Base-by-base conservation (phyloP, 129 eudicot genomes). In the Flaveria linearis region DNA sequence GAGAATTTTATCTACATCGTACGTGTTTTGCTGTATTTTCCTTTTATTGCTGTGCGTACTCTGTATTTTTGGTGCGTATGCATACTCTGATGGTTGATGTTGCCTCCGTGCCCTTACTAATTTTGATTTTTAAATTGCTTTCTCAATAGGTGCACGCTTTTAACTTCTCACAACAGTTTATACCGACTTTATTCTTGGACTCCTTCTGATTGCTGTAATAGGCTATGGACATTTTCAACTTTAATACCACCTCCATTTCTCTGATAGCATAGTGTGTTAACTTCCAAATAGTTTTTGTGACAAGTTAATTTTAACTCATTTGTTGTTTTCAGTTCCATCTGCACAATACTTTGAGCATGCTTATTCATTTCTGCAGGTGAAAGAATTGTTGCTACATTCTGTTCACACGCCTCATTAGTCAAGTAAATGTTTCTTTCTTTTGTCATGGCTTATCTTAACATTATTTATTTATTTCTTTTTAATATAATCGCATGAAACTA, bases 341-440 rank as follows among this genome's bases (percentile, higher is more conserved):
- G 86, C 77, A 86, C 98, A 75, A 87, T 90, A 47, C 74, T 88
- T 74, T 85, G 95, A 43, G 87, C 92, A 33, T 92, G 98, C 96
- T 70, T 92, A 77, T 90, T 90, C 80, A 79, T 84, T 77, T 86
- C 94, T 62, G 92, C 98, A 41, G 90, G 95, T 71, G 98, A 90
- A 83, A 90, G 90, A 83, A 90, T 88, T 64, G 96, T 90, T 77
- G 95, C 92, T 62, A 78, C 95, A 1, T 78, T 92, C 76, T 90
- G 64, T 88, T 89, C 82, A 75, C 87, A 60, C 98, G 90, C 67
- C 90, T 92, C 20, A 26, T 90, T 69, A 74, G 85, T 61, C 98
- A 90, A 78, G 96, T 92, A 81, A 76, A 76, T 3, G 28, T 53
- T 20, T 63, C 51, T 13, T 50, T 39, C 14, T 25, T 45, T 56